Evolutionary conservation across 1,284 basidiomycete genomes (phyloP).

Genomic region (Trametes hirsuta): DNA sequence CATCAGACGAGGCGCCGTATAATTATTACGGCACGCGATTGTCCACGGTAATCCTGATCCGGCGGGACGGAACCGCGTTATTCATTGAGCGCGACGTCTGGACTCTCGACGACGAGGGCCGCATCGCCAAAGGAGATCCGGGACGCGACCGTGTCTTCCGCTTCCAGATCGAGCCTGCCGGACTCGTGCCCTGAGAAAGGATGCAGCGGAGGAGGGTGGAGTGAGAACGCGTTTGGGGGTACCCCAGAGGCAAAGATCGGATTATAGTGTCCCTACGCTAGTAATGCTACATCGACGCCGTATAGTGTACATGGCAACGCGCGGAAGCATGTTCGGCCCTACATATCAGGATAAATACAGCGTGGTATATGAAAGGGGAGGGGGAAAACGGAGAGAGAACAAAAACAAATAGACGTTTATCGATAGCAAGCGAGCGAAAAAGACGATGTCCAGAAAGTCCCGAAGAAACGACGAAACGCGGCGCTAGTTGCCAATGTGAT

Average conservation of each 20-base stretch:
- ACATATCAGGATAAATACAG: slow-evolving; percentile 24
- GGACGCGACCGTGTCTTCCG: slow-evolving; percentile 53
- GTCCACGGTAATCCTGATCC: slow-evolving; percentile 71
- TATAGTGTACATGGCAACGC: slow-evolving; percentile 22
- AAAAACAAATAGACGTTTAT: slow-evolving; percentile 1
- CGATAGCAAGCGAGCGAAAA: slow-evolving; percentile 11
- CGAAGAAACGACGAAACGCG: slow-evolving; percentile 8
- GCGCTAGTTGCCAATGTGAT: slow-evolving; percentile 32
- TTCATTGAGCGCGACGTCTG: slow-evolving; percentile 78
- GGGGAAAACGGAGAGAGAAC: not conserved
- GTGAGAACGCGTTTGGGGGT: slow-evolving; percentile 24
- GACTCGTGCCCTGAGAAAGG: slow-evolving; percentile 11
- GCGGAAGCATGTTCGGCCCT: slow-evolving; percentile 12
- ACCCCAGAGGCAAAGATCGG: slow-evolving; percentile 19
- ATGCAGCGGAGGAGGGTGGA: slow-evolving; percentile 22
- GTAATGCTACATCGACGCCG: slow-evolving; percentile 27
- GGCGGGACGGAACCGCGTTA: slow-evolving; percentile 57
- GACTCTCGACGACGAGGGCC: slow-evolving; percentile 44
- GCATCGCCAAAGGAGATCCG: slow-evolving; percentile 39
- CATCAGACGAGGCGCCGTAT: slow-evolving; percentile 15
- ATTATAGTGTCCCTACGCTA: slow-evolving; percentile 21
- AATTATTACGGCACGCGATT: slow-evolving; percentile 68
- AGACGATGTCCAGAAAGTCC: slow-evolving; percentile 12
- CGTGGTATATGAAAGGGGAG: slow-evolving; percentile 13
- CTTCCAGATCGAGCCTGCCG: slow-evolving; percentile 45